These are phyloP conservation scores for Akanthomyces uredinophilus DNA, from an alignment of 2,329 filamentous ascomycete genomes.

Conservation along the genomic window DNA sequence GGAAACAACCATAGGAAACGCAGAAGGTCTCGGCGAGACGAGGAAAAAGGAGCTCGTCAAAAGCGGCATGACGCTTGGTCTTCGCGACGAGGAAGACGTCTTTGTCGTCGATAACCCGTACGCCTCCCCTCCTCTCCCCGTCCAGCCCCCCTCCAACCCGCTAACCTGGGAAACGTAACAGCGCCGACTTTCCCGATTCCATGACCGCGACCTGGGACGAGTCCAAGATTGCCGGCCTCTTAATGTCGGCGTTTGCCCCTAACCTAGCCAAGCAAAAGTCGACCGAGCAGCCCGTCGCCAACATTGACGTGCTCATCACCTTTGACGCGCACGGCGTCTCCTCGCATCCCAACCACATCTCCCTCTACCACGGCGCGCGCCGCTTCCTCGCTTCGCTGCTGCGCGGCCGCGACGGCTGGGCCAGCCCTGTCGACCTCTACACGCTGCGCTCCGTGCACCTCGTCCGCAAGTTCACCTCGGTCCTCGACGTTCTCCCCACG, in stretches of 20 bases:
- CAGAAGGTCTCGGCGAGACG: constrained; percentile 78
- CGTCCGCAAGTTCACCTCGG: constrained; percentile 71
- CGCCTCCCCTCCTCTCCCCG: constrained; percentile 23
- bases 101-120: constrained; percentile 77
- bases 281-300: constrained; percentile 37
- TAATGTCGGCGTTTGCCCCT: constrained; percentile 70
- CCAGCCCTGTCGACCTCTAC: constrained; percentile 76
- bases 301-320: constrained; percentile 79
- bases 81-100: constrained; percentile 71
- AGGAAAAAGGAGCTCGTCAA: constrained; percentile 79
- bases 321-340: constrained; percentile 84
- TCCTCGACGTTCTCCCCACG: constrained; percentile 72
- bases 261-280: constrained; percentile 40
- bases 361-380: constrained; percentile 75
- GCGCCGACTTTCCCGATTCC: constrained; percentile 74
- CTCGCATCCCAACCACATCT: constrained; percentile 88
- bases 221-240: constrained; percentile 61
- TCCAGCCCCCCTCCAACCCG: background rate
- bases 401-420: constrained; percentile 57
- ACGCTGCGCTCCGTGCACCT: constrained; percentile 70
- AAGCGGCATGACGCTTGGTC: constrained; percentile 70
- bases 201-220: constrained; percentile 78
- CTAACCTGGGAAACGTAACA: constrained; percentile 11
- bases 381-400: constrained; percentile 65
- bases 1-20: constrained; percentile 57